Evolutionary conservation across 139 green algal genomes (phyloP).

Genomic region (Trebouxia sp.): DNA sequence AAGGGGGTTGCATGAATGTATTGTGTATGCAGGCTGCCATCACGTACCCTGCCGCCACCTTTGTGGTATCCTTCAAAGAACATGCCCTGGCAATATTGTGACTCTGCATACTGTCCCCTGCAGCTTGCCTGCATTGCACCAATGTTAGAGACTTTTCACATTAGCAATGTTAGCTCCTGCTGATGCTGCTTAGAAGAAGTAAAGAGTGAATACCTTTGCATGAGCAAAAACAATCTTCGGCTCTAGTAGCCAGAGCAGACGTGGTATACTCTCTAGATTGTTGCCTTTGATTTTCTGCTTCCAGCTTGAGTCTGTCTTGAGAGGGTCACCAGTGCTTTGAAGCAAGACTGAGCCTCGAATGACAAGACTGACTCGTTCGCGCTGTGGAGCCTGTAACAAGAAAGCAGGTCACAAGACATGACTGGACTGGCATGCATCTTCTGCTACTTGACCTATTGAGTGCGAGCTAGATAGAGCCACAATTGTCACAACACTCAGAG

Average conservation of each 20-base stretch:
- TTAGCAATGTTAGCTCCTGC: too few relatives aligned
- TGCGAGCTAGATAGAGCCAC: too few relatives aligned
- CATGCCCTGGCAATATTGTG: slow-evolving; percentile 41
- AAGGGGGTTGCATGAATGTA: neutral
- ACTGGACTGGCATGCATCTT: too few relatives aligned
- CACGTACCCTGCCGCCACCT: slow-evolving; percentile 35
- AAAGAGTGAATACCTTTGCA: too few relatives aligned
- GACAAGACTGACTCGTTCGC: slow-evolving; percentile 46
- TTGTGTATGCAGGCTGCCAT: neutral
- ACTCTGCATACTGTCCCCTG: slow-evolving; percentile 45
- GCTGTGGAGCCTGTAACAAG: slow-evolving; percentile 49
- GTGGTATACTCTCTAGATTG: slow-evolving; percentile 60
- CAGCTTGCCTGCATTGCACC: slow-evolving; percentile 29
- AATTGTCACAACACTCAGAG: too few relatives aligned
- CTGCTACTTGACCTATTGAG: too few relatives aligned
- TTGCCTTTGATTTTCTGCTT: slow-evolving; percentile 45
- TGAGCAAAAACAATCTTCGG: slow-evolving; percentile 70
- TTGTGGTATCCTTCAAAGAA: slow-evolving; percentile 56
- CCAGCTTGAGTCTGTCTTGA: slow-evolving; percentile 37
- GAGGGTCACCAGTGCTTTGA: slow-evolving; percentile 11
- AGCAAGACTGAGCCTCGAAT: slow-evolving; percentile 6
- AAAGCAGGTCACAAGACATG: neutral
- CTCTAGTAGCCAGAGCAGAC: slow-evolving; percentile 67
- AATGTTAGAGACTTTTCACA: too few relatives aligned
- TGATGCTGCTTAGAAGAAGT: too few relatives aligned